These are phyloP conservation scores for Malassezia restricta DNA, from an alignment of 1,284 basidiomycete species.

Conservation along the genomic window DNA sequence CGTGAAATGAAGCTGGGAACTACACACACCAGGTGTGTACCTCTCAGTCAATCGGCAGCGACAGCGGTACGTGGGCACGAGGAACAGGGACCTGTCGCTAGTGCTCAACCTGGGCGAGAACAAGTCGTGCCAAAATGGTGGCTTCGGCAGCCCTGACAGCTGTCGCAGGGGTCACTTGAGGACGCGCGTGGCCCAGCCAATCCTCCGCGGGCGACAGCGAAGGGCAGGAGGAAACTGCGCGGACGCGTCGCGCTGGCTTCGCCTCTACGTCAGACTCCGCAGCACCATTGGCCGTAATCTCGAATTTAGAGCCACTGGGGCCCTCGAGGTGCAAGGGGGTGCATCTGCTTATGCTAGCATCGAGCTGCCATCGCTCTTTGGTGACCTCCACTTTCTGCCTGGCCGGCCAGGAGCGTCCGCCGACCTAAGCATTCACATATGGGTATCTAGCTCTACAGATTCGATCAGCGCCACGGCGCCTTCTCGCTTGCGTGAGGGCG, in stretches of 20 bases:
- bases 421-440: background rate
- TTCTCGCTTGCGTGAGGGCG: background rate
- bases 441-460: slow-evolving; percentile 15
- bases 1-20: too few species aligned
- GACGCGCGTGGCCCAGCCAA: background rate
- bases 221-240: background rate
- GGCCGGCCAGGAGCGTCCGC: too few species aligned
- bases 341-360: background rate
- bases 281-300: background rate
- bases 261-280: background rate
- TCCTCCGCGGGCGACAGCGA: background rate
- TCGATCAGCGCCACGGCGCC: background rate
- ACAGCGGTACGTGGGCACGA: too few species aligned
- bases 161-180: background rate
- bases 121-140: too few species aligned
- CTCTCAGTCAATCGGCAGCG: too few species aligned
- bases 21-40: too few species aligned
- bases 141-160: background rate
- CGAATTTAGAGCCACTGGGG: background rate
- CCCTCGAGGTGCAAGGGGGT: background rate
- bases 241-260: background rate
- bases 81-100: too few species aligned
- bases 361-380: background rate
- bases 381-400: background rate
- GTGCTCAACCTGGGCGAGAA: too few species aligned